Percentiles rank a stretch among this genome's conserved stretches.
phyloP scores from a whole-genome alignment of 1,139 yeast species.

The Pneumocystis oryctolagi region DNA sequence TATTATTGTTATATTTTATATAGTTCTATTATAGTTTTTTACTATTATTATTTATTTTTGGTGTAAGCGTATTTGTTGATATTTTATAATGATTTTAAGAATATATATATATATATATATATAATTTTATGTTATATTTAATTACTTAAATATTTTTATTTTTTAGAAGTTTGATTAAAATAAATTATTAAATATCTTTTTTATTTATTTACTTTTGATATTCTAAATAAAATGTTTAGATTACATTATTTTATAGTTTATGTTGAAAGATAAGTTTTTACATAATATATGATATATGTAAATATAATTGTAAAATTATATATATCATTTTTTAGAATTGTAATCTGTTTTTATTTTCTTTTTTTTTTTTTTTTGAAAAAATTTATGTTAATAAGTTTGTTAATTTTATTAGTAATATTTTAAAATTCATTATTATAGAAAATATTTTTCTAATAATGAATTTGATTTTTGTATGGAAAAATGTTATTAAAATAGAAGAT shows the following conservation, averaged over 20 bases:
- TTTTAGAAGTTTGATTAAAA: background rate
- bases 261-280: background rate
- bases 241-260: too few species aligned
- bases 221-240: too few species aligned
- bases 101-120: background rate
- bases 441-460: background rate
- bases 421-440: too few species aligned
- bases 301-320: too few species aligned
- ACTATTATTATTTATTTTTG: too few species aligned
- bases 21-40: background rate
- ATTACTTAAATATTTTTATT: background rate
- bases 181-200: background rate
- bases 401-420: too few species aligned
- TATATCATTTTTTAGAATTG: too few species aligned
- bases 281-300: too few species aligned
- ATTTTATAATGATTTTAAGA: background rate
- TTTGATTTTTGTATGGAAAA: too few species aligned
- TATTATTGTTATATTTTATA: background rate
- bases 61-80: background rate
- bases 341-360: background rate
- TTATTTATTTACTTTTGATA: too few species aligned
- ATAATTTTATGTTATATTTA: background rate
- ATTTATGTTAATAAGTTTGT: background rate
- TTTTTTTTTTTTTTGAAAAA: background rate
- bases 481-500: too few species aligned